Base-by-base conservation (phyloP, 495 filamentous ascomycete genomes). In the Neurospora sp. region DNA sequence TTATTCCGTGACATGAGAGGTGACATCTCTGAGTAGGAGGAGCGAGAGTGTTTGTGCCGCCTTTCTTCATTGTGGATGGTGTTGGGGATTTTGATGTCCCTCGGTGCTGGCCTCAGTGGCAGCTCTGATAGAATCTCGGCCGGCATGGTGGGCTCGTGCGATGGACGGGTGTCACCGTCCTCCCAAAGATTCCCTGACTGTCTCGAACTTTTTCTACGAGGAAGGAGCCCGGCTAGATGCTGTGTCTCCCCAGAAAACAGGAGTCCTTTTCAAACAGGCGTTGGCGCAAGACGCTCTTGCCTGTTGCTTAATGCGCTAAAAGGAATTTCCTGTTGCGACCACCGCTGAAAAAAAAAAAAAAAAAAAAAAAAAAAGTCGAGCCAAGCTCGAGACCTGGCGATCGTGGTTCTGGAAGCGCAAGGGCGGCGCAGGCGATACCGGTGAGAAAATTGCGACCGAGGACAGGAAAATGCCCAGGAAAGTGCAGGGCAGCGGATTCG, bases 31-130 rank as follows among this genome's bases (percentile, higher is more conserved):
- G 85, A 86, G 71, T 87, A 86, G 5, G 85, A 87, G 42, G 85
- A 87, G 42, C 85, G 77, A n/a, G 85, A 85, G 76, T 87, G 85
- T 71, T 87, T 87, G 77, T 87, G 85, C 74, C 81, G 78, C 72
- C 79, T 80, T 66, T 81, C 77, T 37, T 83, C 74, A 76, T 75
- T 69, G 74, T 79, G 59, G 78, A 74, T 71, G 77, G 71, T 74
- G 77, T 77, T 75, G 69, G 70, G 74, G 42, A 76, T 82, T 69
- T 77, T 78, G 74, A 82, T 82, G 40, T 81, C 81, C 70, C 77
- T 78, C 17, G 82, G 76, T 54, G 75, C 81, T 72, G 84, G 84
- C 76, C 84, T 79, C 72, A 84, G 75, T 74, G 79, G 79, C 62
- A 85, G 76, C 39, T 85, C 83, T 72, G 83, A 82, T 66, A 79